Conservation (phyloP, 1,284 basidiomycete species). For the Sparassis latifolia region DNA sequence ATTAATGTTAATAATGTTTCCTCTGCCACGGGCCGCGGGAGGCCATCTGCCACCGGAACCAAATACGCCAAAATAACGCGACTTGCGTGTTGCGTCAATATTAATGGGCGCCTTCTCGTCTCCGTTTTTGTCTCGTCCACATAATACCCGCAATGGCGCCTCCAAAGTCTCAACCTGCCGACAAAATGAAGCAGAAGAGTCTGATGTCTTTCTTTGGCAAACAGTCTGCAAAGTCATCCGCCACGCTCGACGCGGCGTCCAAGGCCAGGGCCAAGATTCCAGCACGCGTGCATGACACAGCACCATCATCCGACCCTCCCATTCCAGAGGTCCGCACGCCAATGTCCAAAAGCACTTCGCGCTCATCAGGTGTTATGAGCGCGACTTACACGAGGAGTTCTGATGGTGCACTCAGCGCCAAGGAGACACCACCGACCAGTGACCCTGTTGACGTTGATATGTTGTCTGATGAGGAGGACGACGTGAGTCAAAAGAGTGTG, state of each 20-base stretch:
- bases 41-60: background rate
- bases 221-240: slow-evolving; percentile 17
- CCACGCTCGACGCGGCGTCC: slow-evolving; percentile 18
- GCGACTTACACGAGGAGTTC: slow-evolving; percentile 43
- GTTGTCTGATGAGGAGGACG: slow-evolving; percentile 45
- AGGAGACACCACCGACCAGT: slow-evolving; percentile 67
- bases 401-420: slow-evolving; percentile 38
- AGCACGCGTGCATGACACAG: slow-evolving; percentile 4
- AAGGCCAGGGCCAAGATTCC: slow-evolving; percentile 23
- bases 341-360: slow-evolving; percentile 19
- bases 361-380: slow-evolving; percentile 21
- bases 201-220: slow-evolving; percentile 66
- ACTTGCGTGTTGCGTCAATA: background rate
- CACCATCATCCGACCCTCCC: slow-evolving; percentile 20
- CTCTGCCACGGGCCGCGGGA: no score
- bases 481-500: slow-evolving; percentile 16
- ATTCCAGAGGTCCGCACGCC: slow-evolving; percentile 20
- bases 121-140: background rate
- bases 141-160: background rate
- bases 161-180: slow-evolving; percentile 11
- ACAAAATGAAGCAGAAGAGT: slow-evolving; percentile 65
- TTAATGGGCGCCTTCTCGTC: background rate
- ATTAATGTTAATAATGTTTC: no score
- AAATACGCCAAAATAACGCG: slow-evolving; percentile 1
- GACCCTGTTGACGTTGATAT: slow-evolving; percentile 71